Evolutionary conservation across 805 yeast genomes (phyloP), one percentile per base, ranked within the genome.

Genomic region (Candida sonorensis): DNA sequence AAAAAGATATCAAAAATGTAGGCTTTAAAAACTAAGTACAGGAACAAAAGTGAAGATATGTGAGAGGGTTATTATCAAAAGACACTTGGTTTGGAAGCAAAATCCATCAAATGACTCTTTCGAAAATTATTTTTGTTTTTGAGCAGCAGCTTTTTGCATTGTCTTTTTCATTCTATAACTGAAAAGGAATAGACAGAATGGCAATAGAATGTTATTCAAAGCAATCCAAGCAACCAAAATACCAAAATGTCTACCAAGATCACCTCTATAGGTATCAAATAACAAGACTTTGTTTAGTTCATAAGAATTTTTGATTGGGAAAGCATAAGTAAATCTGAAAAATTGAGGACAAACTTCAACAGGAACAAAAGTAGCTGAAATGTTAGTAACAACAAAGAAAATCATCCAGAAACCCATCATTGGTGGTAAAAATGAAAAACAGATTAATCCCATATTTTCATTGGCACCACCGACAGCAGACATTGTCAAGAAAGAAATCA

Each of bases 391-490:
- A 38, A 81, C 87, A 72, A 83, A 81, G 37, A 71, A 64, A 41
- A 81, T 61, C 45, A 83, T 50, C 86, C 88, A 81, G 46, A 80
- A 72, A 0, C 88, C 87, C 30, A 79, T 42, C 33, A 68, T 44
- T 18, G 86, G 85, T 1, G 92, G 90, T 31, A 66, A 64, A 11
- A 62, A 35, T 5, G 75, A 55, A 29, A 78, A 59, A 7, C 70
- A 50, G 5, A 81, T 20, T 53, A 75, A 50, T 1, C 77, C 75
- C 44, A 70, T 58, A 40, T 78, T 73, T 55, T 83, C 92, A 48
- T 77, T 80, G 19, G 80, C 77, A 27, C 81, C 73, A 37, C 94
- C 94, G 22, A 81, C 80, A 1, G 88, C 84, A 40, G 75, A 59
- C 84, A 83, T 77, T 6, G 84, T 70, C 30, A 83, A 44, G 51